Percentiles rank a stretch among this genome's conserved stretches.
Evolutionary conservation across 148 eudicot species (phyloP).

Genomic region (Dianthus caryophyllus): DNA sequence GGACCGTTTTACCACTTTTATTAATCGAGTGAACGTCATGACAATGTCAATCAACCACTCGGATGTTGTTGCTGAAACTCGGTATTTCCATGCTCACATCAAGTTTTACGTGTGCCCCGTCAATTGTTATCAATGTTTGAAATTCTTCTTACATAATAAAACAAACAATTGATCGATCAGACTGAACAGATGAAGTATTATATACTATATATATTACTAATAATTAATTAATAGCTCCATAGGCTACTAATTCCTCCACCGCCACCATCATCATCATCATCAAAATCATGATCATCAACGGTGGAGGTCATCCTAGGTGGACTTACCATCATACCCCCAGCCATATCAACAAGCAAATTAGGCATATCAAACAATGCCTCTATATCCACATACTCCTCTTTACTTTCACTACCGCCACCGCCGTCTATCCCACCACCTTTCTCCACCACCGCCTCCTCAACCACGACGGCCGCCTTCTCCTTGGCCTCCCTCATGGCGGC

Average conservation of each 20-base stretch:
- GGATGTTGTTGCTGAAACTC: background rate
- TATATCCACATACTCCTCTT: slow-evolving; percentile 40
- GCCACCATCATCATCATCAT: slow-evolving; percentile 28
- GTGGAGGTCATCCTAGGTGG: slow-evolving; percentile 51
- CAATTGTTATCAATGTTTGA: too few species aligned
- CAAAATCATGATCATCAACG: slow-evolving; percentile 4
- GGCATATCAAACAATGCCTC: slow-evolving; percentile 63
- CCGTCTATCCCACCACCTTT: background rate
- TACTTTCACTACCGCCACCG: background rate
- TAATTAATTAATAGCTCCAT: slow-evolving; percentile 64
- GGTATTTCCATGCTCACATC: background rate
- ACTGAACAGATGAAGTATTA: too few species aligned
- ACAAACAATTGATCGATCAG: too few species aligned
- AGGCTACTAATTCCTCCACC: slow-evolving; percentile 22
- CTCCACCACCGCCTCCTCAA: background rate
- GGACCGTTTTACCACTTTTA: background rate
- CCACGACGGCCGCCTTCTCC: background rate
- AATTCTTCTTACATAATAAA: too few species aligned
- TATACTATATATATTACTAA: background rate
- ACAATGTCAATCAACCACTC: background rate
- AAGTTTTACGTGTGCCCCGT: too few species aligned
- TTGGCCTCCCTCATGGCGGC: slow-evolving; percentile 28
- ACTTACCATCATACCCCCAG: slow-evolving; percentile 65
- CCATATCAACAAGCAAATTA: slow-evolving; percentile 67
- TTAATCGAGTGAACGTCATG: too few species aligned